These are phyloP conservation scores for Castanea crenata DNA, from an alignment of 306 rosid species.

Conservation along the genomic window DNA sequence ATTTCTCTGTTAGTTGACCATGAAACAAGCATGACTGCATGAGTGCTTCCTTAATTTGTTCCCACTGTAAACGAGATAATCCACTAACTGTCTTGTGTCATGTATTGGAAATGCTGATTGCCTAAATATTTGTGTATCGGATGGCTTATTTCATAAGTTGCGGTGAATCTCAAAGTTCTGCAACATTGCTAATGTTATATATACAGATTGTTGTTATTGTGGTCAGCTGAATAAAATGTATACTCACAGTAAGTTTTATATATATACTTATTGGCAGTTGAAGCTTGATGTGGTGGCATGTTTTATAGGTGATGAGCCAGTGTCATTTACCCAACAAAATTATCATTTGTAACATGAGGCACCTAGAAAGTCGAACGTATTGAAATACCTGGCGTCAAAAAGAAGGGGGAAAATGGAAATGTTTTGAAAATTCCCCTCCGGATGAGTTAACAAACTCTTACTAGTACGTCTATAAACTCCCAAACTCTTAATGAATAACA, in stretches of 20 bases:
- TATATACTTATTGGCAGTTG: background rate
- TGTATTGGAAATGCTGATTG: background rate
- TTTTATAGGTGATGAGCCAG: background rate
- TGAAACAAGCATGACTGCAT: background rate
- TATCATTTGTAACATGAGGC: no score
- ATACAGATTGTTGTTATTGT: background rate
- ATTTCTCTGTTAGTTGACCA: background rate
- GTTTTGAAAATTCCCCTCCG: background rate
- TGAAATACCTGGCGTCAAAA: background rate
- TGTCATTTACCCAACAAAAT: no score
- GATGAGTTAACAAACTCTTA: background rate
- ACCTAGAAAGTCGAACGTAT: background rate
- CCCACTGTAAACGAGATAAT: background rate
- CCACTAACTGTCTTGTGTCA: background rate
- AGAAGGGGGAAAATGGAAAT: background rate
- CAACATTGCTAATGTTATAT: background rate
- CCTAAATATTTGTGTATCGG: background rate
- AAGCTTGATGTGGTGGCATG: background rate
- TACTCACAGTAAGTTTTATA: background rate
- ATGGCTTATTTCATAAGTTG: background rate
- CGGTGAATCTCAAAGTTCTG: background rate
- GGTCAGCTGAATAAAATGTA: background rate
- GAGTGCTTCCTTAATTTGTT: background rate
- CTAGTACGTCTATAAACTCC: background rate
- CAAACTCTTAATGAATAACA: no score